Evolutionary conservation across 495 filamentous ascomycete species (phyloP).

Genomic region (Penicillium dipodomyicola): DNA sequence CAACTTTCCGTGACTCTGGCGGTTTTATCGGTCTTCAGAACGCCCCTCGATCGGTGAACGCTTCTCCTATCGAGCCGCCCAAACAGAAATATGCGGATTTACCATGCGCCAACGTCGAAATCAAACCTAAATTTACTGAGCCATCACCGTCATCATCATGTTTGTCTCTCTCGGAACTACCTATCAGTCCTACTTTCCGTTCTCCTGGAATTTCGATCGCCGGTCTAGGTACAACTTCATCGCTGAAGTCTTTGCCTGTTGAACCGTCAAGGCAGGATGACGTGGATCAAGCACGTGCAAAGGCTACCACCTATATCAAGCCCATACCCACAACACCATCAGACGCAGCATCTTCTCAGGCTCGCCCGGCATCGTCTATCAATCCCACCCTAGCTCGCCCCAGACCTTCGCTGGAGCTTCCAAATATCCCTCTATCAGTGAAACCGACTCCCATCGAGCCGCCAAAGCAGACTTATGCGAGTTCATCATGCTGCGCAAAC

Average conservation of each 20-base stretch:
- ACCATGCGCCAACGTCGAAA: background rate
- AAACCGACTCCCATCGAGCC: background rate
- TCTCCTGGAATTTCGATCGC: background rate
- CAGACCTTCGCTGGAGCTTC: background rate
- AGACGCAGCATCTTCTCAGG: slow-evolving; percentile 18
- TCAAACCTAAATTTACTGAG: background rate
- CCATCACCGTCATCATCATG: background rate
- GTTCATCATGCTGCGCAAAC: background rate
- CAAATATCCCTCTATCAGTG: background rate
- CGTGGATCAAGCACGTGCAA: background rate
- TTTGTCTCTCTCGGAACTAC: background rate
- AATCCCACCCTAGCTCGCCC: slow-evolving; percentile 29
- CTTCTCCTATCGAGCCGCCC: background rate
- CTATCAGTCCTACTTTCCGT: background rate
- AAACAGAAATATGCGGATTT: background rate
- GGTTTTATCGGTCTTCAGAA: too few relatives aligned
- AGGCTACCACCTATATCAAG: background rate
- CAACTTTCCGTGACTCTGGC: background rate
- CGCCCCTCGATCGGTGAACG: background rate
- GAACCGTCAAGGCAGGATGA: background rate
- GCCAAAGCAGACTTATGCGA: background rate
- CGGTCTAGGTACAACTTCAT: background rate
- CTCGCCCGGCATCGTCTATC: slow-evolving; percentile 17
- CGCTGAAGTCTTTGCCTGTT: background rate
- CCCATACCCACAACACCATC: slow-evolving; percentile 4